These are phyloP conservation scores for Bothriochloa decipiens DNA, from an alignment of 176 grass and related monocot species.

Conservation along the genomic window DNA sequence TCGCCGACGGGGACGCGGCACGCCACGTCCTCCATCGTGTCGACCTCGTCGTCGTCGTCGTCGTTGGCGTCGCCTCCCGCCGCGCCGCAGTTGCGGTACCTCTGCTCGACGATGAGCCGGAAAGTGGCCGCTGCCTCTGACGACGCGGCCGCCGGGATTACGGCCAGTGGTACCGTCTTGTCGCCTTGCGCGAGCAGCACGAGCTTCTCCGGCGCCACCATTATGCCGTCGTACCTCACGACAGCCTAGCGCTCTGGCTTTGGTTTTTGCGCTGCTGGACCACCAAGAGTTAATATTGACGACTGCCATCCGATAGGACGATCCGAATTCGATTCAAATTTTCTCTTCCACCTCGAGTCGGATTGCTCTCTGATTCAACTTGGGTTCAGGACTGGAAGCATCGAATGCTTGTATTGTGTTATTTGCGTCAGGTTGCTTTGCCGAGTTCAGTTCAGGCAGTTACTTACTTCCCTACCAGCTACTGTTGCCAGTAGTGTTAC, in stretches of 20 bases:
- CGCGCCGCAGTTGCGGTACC: neutral
- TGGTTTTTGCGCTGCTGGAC: too few species aligned
- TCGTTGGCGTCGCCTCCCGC: neutral
- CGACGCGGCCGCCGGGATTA: neutral
- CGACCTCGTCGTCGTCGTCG: neutral
- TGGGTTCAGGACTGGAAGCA: too few species aligned
- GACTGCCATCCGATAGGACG: too few species aligned
- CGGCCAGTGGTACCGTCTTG: constrained; percentile 10
- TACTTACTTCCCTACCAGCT: too few species aligned
- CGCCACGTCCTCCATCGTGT: constrained; percentile 17
- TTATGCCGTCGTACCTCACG: neutral
- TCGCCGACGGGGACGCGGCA: constrained; percentile 28
- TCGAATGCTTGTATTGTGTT: too few species aligned
- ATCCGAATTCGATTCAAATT: too few species aligned
- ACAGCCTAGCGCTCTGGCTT: neutral
- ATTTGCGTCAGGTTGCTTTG: too few species aligned
- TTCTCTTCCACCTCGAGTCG: too few species aligned
- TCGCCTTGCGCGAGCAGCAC: neutral
- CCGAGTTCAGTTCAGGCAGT: too few species aligned
- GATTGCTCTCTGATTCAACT: too few species aligned
- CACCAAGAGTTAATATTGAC: too few species aligned
- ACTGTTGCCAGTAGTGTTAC: too few species aligned
- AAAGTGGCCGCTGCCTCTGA: neutral
- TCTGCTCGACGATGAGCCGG: constrained; percentile 23
- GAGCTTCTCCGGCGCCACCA: neutral